Percentiles rank a stretch among this genome's conserved stretches.
Conservation (phyloP, 768 basidiomycete genomes). For the Tephrocybe rancida region DNA sequence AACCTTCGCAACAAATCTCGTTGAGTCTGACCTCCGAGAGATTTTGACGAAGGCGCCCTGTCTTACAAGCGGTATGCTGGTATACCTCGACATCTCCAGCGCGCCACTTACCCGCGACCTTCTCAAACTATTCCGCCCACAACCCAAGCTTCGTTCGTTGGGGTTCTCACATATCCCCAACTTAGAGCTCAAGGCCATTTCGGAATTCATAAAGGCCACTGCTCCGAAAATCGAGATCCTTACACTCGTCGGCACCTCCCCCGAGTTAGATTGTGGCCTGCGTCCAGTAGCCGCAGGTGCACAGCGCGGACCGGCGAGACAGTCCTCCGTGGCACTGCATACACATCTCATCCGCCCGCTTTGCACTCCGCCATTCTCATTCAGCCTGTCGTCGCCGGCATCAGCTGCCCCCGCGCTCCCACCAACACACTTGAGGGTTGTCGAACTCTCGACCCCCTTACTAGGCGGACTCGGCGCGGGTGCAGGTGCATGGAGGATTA, state of each 20-base stretch:
- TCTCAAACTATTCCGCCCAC: constrained; percentile 55
- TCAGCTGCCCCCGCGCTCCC: constrained; percentile 35
- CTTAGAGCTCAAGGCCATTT: constrained; percentile 65
- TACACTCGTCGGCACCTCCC: constrained; percentile 75
- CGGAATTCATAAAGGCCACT: constrained; percentile 67
- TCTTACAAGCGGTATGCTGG: constrained; percentile 71
- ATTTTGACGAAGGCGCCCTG: constrained; percentile 79
- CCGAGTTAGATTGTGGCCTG: constrained; percentile 67
- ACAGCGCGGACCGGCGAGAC: constrained; percentile 51
- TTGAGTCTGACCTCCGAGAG: constrained; percentile 61
- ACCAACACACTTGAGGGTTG: constrained; percentile 78
- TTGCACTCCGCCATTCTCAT: constrained; percentile 76
- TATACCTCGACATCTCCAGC: constrained; percentile 91
- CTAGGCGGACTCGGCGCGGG: constrained; percentile 76
- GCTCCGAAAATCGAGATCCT: constrained; percentile 84
- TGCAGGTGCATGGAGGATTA: constrained; percentile 83
- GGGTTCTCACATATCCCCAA: constrained; percentile 86
- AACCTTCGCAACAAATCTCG: constrained; percentile 78
- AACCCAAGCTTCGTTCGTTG: constrained; percentile 79
- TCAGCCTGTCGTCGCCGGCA: constrained; percentile 43
- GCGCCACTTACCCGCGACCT: constrained; percentile 67
- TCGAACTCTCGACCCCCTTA: constrained; percentile 79
- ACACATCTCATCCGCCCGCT: constrained; percentile 77
- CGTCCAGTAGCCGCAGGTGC: constrained; percentile 32
- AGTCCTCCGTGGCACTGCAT: constrained; percentile 78